A percentile compares a stretch with the other conserved stretches of the same genome.
Conservation (phyloP, 441 rosid species). For the Gossypium schwendimanii region DNA sequence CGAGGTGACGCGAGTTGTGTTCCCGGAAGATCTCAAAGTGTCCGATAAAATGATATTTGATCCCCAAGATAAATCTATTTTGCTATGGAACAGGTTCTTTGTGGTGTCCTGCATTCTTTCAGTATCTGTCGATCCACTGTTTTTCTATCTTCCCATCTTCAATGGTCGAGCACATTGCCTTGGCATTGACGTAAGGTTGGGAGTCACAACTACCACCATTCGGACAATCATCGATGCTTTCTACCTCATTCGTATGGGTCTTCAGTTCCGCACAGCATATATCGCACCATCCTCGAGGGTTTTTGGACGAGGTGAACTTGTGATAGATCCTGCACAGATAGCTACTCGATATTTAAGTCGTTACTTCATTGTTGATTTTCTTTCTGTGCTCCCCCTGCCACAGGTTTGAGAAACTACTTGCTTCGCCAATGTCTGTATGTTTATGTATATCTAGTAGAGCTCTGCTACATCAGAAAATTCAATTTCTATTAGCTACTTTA, state of each 20-base stretch:
- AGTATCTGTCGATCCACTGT: conserved; percentile 80
- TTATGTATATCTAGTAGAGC: neutral
- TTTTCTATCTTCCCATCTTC: conserved; percentile 79
- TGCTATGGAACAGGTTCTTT: conserved; percentile 75
- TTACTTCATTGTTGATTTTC: conserved; percentile 68
- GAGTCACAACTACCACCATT: conserved; percentile 51
- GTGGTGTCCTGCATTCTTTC: conserved; percentile 72
- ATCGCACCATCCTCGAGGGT: conserved; percentile 93
- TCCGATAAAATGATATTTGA: conserved; percentile 69
- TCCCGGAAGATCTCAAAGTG: conserved; percentile 78
- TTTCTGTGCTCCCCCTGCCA: conserved; percentile 81
- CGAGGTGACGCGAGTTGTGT: conserved; percentile 57
- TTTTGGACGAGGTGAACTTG: conserved; percentile 96
- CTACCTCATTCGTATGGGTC: conserved; percentile 63
- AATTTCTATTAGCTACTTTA: neutral
- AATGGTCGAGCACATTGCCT: conserved; percentile 50
- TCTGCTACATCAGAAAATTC: neutral
- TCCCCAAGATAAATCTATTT: conserved; percentile 80
- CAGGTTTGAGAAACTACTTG: conserved; percentile 43
- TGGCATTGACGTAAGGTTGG: conserved; percentile 55
- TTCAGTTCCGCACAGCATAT: conserved; percentile 90
- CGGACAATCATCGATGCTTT: conserved; percentile 63
- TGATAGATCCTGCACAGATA: conserved; percentile 75
- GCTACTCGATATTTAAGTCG: conserved; percentile 65
- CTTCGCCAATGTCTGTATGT: neutral